These are phyloP conservation scores for Hordeum marinum DNA, from an alignment of 176 grass and related monocot species.

Conservation along the genomic window DNA sequence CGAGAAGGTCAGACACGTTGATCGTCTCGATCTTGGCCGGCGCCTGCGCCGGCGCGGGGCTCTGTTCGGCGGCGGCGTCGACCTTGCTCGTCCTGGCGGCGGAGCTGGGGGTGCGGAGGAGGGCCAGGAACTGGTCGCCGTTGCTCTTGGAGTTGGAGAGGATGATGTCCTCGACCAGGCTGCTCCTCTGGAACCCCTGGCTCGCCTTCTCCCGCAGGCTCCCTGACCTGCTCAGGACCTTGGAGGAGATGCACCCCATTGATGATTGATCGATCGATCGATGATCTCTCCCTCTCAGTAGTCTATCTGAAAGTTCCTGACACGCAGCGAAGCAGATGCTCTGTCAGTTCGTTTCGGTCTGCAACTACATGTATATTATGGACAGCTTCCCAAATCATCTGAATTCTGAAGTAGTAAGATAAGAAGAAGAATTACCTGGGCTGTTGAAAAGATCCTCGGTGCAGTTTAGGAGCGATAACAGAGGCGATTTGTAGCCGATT, in stretches of 20 bases:
- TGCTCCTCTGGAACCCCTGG: slow-evolving; percentile 52
- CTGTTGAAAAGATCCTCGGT: neutral
- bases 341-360: too few relatives aligned
- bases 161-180: slow-evolving; percentile 63
- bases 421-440: neutral
- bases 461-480: too few relatives aligned
- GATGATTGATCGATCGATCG: neutral
- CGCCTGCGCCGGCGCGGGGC: neutral
- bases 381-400: too few relatives aligned
- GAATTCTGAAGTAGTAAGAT: too few relatives aligned
- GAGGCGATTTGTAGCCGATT: neutral
- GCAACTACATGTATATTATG: too few relatives aligned
- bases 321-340: neutral
- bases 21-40: slow-evolving; percentile 55
- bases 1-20: slow-evolving; percentile 60
- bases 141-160: slow-evolving; percentile 61
- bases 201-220: slow-evolving; percentile 52
- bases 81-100: slow-evolving; percentile 15
- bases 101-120: slow-evolving; percentile 42
- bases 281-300: neutral
- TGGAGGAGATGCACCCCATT: slow-evolving; percentile 87
- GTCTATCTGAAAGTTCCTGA: neutral
- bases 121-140: slow-evolving; percentile 54
- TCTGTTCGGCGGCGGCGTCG: neutral
- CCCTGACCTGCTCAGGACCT: slow-evolving; percentile 56